Percentiles rank a stretch among this genome's conserved stretches.
These are phyloP conservation scores for Fennellomyces sp. DNA, from an alignment of 371 early-diverging fungal species.

Conservation along the genomic window DNA sequence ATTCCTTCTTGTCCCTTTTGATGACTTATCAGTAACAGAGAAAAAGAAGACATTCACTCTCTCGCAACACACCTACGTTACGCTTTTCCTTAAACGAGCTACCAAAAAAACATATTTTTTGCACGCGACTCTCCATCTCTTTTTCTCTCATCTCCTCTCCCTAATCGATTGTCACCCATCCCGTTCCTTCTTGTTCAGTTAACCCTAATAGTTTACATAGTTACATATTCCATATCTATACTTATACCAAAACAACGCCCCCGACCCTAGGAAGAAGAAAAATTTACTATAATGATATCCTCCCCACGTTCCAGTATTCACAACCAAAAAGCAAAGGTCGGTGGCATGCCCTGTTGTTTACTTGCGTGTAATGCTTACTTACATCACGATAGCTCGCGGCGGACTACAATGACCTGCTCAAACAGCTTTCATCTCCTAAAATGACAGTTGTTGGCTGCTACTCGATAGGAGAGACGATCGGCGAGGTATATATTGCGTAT, in stretches of 20 bases:
- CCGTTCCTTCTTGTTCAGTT: conserved; percentile 20
- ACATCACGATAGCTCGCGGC: conserved; percentile 19
- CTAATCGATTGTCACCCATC: conserved; percentile 11
- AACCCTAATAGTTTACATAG: conserved; percentile 1
- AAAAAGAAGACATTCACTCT: neutral
- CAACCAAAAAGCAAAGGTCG: conserved; percentile 35
- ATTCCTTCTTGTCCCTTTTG: conserved; percentile 18
- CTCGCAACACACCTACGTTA: neutral
- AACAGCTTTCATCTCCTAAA: conserved; percentile 25
- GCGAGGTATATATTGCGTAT: conserved; percentile 16
- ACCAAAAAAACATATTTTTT: neutral
- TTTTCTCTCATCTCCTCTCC: neutral
- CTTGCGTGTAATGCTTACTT: neutral
- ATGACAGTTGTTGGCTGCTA: conserved; percentile 28
- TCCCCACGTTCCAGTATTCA: conserved; percentile 21
- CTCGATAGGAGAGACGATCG: conserved; percentile 26
- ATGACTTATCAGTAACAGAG: conserved; percentile 16
- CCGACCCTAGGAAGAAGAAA: neutral
- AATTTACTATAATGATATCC: conserved; percentile 15
- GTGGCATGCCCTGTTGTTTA: too few relatives aligned
- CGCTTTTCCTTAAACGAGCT: neutral
- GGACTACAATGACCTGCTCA: conserved; percentile 32
- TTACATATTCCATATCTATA: neutral
- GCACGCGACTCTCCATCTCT: neutral
- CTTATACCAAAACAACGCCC: neutral